Conservation (phyloP, 805 yeast genomes). For the Naumovozyma baii region DNA sequence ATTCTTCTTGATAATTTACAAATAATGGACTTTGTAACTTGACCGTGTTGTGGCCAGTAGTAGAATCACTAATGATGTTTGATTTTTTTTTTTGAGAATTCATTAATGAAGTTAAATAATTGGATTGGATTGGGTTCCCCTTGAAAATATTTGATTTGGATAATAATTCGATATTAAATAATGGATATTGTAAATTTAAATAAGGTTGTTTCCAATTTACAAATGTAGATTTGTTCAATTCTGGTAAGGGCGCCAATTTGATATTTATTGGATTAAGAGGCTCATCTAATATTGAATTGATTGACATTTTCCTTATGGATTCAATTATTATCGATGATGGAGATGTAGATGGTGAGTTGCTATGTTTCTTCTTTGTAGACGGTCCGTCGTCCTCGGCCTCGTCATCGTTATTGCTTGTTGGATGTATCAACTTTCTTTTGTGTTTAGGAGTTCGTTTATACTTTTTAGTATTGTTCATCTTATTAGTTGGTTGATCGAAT, state of each 20-base stretch:
- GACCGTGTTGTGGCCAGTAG: conserved; percentile 7
- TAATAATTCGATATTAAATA: conserved; percentile 15
- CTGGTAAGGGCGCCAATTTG: no score
- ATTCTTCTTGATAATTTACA: conserved; percentile 19
- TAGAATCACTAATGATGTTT: conserved; percentile 1
- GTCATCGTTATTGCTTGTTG: no score
- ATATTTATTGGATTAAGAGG: no score
- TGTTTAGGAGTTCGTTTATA: no score
- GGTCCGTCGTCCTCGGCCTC: neutral
- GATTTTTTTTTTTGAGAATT: neutral
- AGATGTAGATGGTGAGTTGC: neutral
- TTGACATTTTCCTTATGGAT: neutral
- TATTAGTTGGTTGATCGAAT: no score
- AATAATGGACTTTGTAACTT: conserved; percentile 16
- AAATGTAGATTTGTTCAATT: conserved; percentile 9
- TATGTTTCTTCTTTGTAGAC: neutral
- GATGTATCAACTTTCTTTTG: no score
- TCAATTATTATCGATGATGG: neutral
- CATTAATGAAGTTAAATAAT: conserved; percentile 4
- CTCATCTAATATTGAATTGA: neutral
- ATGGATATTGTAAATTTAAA: conserved; percentile 7
- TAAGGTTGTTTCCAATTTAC: conserved; percentile 9
- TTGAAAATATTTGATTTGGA: conserved; percentile 1
- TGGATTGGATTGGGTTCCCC: conserved; percentile 9
- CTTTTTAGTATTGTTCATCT: no score